These are phyloP conservation scores for Peronospora farinosa DNA, from an alignment of 352 stramenopile species.

Conservation along the genomic window DNA sequence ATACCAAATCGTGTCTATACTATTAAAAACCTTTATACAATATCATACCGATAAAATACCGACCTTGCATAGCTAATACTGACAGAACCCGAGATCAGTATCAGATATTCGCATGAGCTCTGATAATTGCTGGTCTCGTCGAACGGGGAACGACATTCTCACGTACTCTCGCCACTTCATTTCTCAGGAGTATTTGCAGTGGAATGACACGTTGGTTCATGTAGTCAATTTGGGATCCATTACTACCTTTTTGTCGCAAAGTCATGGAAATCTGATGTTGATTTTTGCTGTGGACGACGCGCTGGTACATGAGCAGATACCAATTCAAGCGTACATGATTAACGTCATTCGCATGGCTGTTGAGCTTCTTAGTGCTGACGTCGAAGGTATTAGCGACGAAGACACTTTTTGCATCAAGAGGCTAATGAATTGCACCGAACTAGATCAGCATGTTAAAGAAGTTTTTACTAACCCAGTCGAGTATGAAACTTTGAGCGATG, in stretches of 20 bases:
- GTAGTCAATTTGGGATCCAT: slow-evolving; percentile 8
- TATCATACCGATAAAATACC: background rate
- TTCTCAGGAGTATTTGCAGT: slow-evolving; percentile 15
- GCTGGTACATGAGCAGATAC: slow-evolving; percentile 46
- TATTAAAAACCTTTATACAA: background rate
- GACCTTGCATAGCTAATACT: background rate
- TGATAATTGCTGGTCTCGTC: too few species aligned
- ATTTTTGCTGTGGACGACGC: slow-evolving; percentile 52
- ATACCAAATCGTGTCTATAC: too few species aligned
- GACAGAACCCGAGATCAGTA: background rate
- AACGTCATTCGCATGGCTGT: slow-evolving; percentile 50
- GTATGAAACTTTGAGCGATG: slow-evolving; percentile 22
- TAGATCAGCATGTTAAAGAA: slow-evolving; percentile 31
- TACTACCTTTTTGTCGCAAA: slow-evolving; percentile 1
- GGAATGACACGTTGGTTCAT: background rate
- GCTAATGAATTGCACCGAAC: slow-evolving; percentile 40
- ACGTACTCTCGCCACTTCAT: slow-evolving; percentile 22
- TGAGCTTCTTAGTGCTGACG: slow-evolving; percentile 31
- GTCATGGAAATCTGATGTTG: slow-evolving; percentile 5
- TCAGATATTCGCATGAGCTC: slow-evolving; percentile 6
- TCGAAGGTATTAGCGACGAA: slow-evolving; percentile 66
- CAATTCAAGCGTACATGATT: slow-evolving; percentile 55
- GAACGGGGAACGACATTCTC: slow-evolving; percentile 14
- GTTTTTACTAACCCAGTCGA: slow-evolving; percentile 45
- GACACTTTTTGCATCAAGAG: slow-evolving; percentile 77